These are phyloP conservation scores for Comarum palustre DNA, from an alignment of 306 rosid species.

Conservation along the genomic window DNA sequence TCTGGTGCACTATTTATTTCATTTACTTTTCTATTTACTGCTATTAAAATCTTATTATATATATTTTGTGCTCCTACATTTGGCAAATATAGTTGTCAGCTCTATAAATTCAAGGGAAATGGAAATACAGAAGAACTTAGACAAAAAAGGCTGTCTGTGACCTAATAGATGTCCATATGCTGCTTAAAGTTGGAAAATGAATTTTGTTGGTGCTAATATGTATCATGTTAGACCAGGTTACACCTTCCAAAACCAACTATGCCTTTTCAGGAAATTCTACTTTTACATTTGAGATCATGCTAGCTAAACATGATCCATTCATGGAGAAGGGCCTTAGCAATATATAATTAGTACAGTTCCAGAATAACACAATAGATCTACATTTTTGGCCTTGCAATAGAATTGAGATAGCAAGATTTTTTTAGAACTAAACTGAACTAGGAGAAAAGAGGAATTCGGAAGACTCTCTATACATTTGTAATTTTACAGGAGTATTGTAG, in stretches of 20 bases:
- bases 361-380: neutral
- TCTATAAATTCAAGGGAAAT: neutral
- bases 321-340: neutral
- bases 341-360: neutral
- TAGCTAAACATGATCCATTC: neutral
- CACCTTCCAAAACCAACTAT: neutral
- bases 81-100: neutral
- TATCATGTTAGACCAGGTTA: neutral
- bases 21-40: conserved; percentile 14
- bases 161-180: neutral
- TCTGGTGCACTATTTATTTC: conserved; percentile 5
- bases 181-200: neutral
- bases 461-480: neutral
- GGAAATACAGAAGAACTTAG: neutral
- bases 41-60: neutral
- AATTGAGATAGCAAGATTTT: neutral
- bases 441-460: neutral
- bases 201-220: neutral
- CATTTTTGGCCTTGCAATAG: conserved; percentile 4
- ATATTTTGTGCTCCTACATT: neutral
- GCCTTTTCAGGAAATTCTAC: neutral
- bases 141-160: neutral
- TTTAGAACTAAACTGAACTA: neutral
- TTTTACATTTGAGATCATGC: neutral
- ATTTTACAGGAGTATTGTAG: neutral